Evolutionary conservation across 345 rosid genomes (phyloP).

Genomic region (Arabis alpina): DNA sequence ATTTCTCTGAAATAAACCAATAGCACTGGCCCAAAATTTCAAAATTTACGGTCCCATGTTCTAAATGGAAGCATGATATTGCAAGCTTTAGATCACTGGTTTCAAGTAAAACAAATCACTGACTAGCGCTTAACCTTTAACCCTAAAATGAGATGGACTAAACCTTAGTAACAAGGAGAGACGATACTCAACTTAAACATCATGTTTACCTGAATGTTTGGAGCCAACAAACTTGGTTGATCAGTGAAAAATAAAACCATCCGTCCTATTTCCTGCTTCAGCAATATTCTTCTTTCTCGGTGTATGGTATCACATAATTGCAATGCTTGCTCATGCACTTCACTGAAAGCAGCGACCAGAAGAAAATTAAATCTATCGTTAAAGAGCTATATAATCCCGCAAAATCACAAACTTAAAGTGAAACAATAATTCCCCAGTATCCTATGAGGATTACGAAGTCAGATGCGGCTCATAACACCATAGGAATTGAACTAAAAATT

Average conservation of each 20-base stretch:
- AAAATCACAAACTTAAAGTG: constrained; percentile 5
- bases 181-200: constrained; percentile 1
- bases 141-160: constrained; percentile 8
- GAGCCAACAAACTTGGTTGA: constrained; percentile 98
- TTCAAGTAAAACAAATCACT: constrained; percentile 13
- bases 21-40: constrained; percentile 9
- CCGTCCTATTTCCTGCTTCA: constrained; percentile 97
- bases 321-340: constrained; percentile 95
- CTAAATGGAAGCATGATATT: constrained; percentile 15
- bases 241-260: constrained; percentile 98
- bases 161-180: constrained; percentile 13
- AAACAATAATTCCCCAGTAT: constrained; percentile 19
- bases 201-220: constrained; percentile 83
- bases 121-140: constrained; percentile 1
- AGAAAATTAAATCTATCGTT: constrained; percentile 18
- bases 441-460: constrained; percentile 21
- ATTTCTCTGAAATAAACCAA: neutral
- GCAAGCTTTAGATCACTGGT: constrained; percentile 13
- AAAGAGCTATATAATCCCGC: constrained; percentile 16
- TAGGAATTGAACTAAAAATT: neutral
- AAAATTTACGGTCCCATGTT: constrained; percentile 5
- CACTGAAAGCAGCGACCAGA: constrained; percentile 61
- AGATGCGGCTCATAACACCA: constrained; percentile 25
- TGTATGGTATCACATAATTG: constrained; percentile 78
- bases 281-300: constrained; percentile 86